Base-by-base conservation (phyloP, 129 eudicot genomes). In the Ambrosia trifida region DNA sequence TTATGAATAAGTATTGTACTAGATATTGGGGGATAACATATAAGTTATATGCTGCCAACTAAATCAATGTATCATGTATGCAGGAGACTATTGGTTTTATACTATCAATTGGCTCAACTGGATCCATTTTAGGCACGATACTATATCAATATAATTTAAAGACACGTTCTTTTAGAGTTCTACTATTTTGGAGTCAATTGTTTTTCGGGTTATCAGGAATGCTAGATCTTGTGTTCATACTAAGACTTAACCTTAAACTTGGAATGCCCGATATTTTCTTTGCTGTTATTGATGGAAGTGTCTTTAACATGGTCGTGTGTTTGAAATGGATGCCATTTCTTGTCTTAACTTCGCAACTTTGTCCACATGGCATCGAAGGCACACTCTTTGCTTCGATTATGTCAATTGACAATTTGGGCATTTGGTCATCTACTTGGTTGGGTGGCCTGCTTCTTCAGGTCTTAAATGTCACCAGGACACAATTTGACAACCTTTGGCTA, bases 321-420 rank as follows among this genome's bases (percentile, higher is more conserved):
- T 73, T 94, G 64, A 94, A 94, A 78, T 94, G 99, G 99, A 94
- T 90, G 99, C 99, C 96, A 8, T 88, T 93, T 51, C 96, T 93
- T 8, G 98, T 93, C 35, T 87, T 93, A 53, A 85, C 88, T 51
- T 83, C 99, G 13, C 92, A 84, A 80, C 89, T 94, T 68, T 94
- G 99, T 47, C 99, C 99, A 10, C 83, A 89, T 13, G 99, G 97
- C 36, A 94, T 94, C 31, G 99, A 94, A 78, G 99, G 99, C 73
- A 89, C 99, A 1, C 85, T 94, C 66, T 94, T 94, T 51, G 99
- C 99, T 1, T 68, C 90, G 71, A 84, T 94, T 14, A 94, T 94
- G 99, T 90, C 99, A 2, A 94, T 94, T 19, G 99, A 90, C 62
- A 90, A 94, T 76, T 78, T 81, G 14, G 99, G 99, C 41, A 70